These are phyloP conservation scores for Groenewaldozyma sp. DNA, from an alignment of 1,139 yeast species.

Conservation along the genomic window DNA sequence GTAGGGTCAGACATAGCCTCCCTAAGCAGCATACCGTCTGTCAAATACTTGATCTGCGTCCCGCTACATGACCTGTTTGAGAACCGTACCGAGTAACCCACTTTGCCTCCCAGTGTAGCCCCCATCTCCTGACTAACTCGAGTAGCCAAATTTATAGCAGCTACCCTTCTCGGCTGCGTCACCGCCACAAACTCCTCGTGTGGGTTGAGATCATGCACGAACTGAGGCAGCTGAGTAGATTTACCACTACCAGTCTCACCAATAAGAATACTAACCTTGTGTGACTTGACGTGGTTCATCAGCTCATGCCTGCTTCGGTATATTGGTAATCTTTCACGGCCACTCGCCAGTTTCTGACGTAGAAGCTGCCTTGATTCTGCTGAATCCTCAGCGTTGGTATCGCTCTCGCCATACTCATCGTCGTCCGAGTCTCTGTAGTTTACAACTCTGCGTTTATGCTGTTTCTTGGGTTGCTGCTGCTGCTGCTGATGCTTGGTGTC, in stretches of 20 bases:
- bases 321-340: conserved; percentile 58
- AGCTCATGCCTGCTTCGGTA: conserved; percentile 62
- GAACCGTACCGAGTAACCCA: conserved; percentile 94
- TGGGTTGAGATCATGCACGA: conserved; percentile 21
- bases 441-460: conserved; percentile 11
- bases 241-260: conserved; percentile 99
- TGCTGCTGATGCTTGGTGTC: too few species aligned
- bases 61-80: conserved; percentile 42
- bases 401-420: conserved; percentile 23
- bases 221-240: conserved; percentile 88
- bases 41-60: conserved; percentile 74
- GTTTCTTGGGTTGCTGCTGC: too few species aligned
- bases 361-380: conserved; percentile 6
- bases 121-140: conserved; percentile 91
- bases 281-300: conserved; percentile 42
- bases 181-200: conserved; percentile 62
- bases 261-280: conserved; percentile 69
- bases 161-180: conserved; percentile 96
- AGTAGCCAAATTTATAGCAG: conserved; percentile 88
- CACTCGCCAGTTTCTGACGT: conserved; percentile 11
- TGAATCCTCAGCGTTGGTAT: conserved; percentile 13
- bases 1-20: conserved; percentile 74
- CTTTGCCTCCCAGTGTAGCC: conserved; percentile 52
- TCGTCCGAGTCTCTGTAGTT: conserved; percentile 27
- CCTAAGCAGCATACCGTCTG: conserved; percentile 95